Evolutionary conservation across 345 rosid genomes (phyloP), one percentile per base, ranked within the genome.

Genomic region (Gossypium mustelinum): DNA sequence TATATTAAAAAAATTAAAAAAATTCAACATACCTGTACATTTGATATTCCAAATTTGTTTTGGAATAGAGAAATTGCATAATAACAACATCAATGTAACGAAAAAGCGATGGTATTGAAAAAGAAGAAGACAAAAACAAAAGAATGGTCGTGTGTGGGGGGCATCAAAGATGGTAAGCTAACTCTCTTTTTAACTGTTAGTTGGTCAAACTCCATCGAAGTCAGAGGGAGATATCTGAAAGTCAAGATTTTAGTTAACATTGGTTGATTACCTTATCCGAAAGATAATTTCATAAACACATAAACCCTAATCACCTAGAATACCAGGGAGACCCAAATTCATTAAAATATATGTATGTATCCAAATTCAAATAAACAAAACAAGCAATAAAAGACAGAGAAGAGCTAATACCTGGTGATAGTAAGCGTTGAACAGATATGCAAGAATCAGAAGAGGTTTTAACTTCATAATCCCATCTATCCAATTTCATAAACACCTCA

Each of bases 391-490:
- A 20, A 29, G 27, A 41, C 45, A 14, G n/a, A 20, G 52, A 41
- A 9, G 11, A 63, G 11, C 17, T 59, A 55, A 55, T 9, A 92
- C 96, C 94, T 94, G 98, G 68, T 78, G 75, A 73, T 82, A 92
- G 72, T 87, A 89, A 41, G 87, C 85, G 78, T 89, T 87, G 80
- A 14, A 87, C 88, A 78, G 84, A 70, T 78, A 89, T 82, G 80
- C 97, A 91, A 70, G 79, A 82, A 84, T 89, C 89, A 1, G 94
- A 89, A 69, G 76, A 72, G 25, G 97, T 77, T 43, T 67, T 20
- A 20, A 20, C 22, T 20, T 85, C 85, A 68, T 92, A 92, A 7
- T 97, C 98, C 94, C 97, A 94, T 68, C 75, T 82, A 70, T 90
- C 94, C 66, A 83, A 79, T 79, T 82, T 90, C 61, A 80, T 25